Evolutionary conservation across 768 basidiomycete genomes (phyloP).

Genomic region (Heimioporus sp.): DNA sequence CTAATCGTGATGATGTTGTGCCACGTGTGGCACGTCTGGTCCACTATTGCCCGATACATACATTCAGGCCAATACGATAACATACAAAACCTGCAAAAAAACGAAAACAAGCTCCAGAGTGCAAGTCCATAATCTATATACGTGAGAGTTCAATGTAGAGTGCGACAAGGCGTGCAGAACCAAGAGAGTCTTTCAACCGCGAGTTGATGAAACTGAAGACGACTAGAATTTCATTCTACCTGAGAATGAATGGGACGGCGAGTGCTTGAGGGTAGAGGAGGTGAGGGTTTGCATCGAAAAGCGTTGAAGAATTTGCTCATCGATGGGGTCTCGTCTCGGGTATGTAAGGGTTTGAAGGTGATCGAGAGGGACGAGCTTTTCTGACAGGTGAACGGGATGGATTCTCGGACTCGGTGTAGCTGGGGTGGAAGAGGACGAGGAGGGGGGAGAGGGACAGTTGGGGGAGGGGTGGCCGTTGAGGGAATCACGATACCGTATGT

Average conservation of each 20-base stretch:
- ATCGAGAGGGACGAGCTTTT: slow-evolving; percentile 59
- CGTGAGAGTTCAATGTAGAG: slow-evolving; percentile 21
- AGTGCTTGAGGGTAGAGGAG: slow-evolving; percentile 19
- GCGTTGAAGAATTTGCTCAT: slow-evolving; percentile 61
- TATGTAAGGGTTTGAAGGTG: slow-evolving; percentile 55
- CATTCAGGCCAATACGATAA: slow-evolving; percentile 19
- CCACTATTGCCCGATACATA: not conserved
- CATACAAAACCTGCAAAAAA: slow-evolving; percentile 19
- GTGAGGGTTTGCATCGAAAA: slow-evolving; percentile 39
- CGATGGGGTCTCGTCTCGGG: slow-evolving; percentile 58
- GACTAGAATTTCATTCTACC: slow-evolving; percentile 24
- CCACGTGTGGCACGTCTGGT: too few relatives aligned
- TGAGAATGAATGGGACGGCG: slow-evolving; percentile 22
- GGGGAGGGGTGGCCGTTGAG: slow-evolving; percentile 21
- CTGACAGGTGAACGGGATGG: slow-evolving; percentile 18
- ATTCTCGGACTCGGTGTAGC: slow-evolving; percentile 36
- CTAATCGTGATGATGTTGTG: too few relatives aligned
- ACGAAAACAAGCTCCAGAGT: slow-evolving; percentile 20
- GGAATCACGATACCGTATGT: slow-evolving; percentile 21
- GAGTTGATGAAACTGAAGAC: not conserved
- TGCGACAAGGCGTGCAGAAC: slow-evolving; percentile 12
- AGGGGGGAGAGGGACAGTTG: slow-evolving; percentile 31
- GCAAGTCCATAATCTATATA: slow-evolving; percentile 31
- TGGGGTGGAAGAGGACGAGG: slow-evolving; percentile 39
- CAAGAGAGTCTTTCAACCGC: slow-evolving; percentile 1